phyloP scores from a whole-genome alignment of 371 early-diverging fungal species.

The Mortierella sp. region DNA sequence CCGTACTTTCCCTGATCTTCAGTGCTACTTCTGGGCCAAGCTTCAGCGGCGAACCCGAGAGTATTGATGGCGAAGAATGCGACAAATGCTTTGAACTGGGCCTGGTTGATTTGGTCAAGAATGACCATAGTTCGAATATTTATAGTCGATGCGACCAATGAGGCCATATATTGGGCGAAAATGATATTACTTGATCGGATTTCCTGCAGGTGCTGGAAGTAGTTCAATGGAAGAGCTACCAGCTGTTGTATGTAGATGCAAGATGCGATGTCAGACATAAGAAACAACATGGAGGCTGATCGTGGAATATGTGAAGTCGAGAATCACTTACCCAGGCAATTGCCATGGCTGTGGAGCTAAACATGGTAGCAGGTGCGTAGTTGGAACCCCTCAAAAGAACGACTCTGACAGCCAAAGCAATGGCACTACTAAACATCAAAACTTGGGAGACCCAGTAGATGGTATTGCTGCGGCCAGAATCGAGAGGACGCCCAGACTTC shows the following conservation, averaged over 20 bases:
- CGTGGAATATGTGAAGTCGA: not conserved
- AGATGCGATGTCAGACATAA: too few species aligned
- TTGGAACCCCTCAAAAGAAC: too few species aligned
- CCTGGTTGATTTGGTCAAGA: slow-evolving; percentile 8
- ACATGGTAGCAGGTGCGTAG: slow-evolving; percentile 14
- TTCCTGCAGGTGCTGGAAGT: slow-evolving; percentile 36
- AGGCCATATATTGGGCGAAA: slow-evolving; percentile 30
- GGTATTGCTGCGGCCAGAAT: too few species aligned
- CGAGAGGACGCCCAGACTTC: too few species aligned
- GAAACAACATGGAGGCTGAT: too few species aligned
- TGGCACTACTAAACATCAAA: too few species aligned
- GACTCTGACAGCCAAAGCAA: too few species aligned
- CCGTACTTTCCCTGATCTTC: slow-evolving; percentile 30
- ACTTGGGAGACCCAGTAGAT: too few species aligned
- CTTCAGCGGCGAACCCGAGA: slow-evolving; percentile 36
- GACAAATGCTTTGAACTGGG: slow-evolving; percentile 40
- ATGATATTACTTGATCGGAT: slow-evolving; percentile 37
- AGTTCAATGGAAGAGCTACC: slow-evolving; percentile 9
- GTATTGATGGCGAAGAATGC: slow-evolving; percentile 30
- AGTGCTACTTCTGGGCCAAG: slow-evolving; percentile 40
- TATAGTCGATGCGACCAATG: slow-evolving; percentile 30
- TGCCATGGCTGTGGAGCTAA: slow-evolving; percentile 4
- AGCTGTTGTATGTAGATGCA: too few species aligned
- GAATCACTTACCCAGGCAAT: too few species aligned
- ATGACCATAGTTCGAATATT: slow-evolving; percentile 52